These are phyloP conservation scores for Lineolata rhizophorae DNA, from an alignment of 495 filamentous ascomycete genomes.

Conservation along the genomic window DNA sequence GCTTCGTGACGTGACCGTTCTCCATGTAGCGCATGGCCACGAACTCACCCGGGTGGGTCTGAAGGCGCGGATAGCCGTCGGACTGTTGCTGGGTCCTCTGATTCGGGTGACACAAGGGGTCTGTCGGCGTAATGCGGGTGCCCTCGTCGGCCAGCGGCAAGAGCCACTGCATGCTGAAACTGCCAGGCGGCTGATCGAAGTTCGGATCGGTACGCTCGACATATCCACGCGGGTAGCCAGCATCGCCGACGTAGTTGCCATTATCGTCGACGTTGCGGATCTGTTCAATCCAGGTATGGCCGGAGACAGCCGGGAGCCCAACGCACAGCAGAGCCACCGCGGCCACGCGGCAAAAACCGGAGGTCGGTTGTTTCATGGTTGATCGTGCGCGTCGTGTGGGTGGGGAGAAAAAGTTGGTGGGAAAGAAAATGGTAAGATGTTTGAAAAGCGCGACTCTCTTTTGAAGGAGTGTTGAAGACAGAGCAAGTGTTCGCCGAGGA, in stretches of 20 bases:
- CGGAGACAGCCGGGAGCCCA: constrained; percentile 12
- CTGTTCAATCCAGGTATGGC: constrained; percentile 65
- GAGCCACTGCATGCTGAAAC: constrained; percentile 27
- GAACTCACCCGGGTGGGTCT: constrained; percentile 41
- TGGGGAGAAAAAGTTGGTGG: too few relatives aligned
- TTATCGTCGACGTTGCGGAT: constrained; percentile 45
- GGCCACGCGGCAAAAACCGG: too few relatives aligned
- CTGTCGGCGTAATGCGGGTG: constrained; percentile 19
- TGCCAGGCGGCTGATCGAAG: too few relatives aligned
- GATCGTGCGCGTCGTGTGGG: too few relatives aligned
- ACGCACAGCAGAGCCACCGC: neutral
- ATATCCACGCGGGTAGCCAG: constrained; percentile 47
- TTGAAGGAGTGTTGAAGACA: too few relatives aligned
- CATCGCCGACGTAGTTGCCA: constrained; percentile 45
- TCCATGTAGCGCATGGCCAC: constrained; percentile 60
- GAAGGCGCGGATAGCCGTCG: constrained; percentile 31
- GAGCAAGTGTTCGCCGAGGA: too few relatives aligned
- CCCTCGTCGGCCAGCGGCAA: constrained; percentile 24
- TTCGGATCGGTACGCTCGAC: constrained; percentile 24
- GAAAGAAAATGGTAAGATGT: too few relatives aligned
- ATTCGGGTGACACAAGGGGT: constrained; percentile 30
- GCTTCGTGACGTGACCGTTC: constrained; percentile 69
- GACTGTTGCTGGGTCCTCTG: constrained; percentile 32
- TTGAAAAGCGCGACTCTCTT: too few relatives aligned
- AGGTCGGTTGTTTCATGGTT: too few relatives aligned